Base-by-base conservation (phyloP, 176 grass and related monocot species). In the Paspalum notatum region DNA sequence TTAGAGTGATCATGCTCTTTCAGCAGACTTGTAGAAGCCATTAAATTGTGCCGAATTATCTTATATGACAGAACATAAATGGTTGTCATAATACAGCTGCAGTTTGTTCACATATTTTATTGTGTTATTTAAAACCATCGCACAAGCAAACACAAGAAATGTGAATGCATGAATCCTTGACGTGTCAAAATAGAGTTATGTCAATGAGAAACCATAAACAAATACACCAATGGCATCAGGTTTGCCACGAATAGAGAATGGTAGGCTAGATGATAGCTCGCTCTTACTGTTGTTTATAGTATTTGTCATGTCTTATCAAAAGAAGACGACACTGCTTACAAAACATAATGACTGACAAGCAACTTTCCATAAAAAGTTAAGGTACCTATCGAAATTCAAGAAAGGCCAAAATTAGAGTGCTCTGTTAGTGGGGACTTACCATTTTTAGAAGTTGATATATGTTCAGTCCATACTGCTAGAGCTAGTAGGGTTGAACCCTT, bases 371-470 rank as follows among this genome's bases (percentile, higher is more conserved):
- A 15, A 46, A 62, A 47, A 38, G 6, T 47, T 12, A 48, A 39
- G 22, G 55, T 39, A 24, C 43, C 22, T 71, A 60, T 81, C 17
- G 9, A 52, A 80, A 67, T 55, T 69, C 40, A 15, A 69, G 14
- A 32, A 38, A 78, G 38, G 3, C 22, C 21, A 56, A 66, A 56
- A 58, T 59, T 26, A 48, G n/a, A 45, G 25, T 80, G 37, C 17
- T 70, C 17, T 78, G 48, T 68, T 45, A 8, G 15, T 69, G 51
- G 7, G 22, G 46, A 68, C 25, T 69, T 81, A 59, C 66, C 65
- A 70, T 26, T 9, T 62, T 81, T 58, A 81, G 42, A 47, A 16
- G 53, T 58, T 38, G 41, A 81, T 69, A 21, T 25, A 81, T 26
- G 52, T 66, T 71, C 66, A 58, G 17, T 49, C 71, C 15, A 60